Evolutionary conservation across 192 early-diverging fungal genomes (phyloP).

Genomic region (Gigaspora rosea): DNA sequence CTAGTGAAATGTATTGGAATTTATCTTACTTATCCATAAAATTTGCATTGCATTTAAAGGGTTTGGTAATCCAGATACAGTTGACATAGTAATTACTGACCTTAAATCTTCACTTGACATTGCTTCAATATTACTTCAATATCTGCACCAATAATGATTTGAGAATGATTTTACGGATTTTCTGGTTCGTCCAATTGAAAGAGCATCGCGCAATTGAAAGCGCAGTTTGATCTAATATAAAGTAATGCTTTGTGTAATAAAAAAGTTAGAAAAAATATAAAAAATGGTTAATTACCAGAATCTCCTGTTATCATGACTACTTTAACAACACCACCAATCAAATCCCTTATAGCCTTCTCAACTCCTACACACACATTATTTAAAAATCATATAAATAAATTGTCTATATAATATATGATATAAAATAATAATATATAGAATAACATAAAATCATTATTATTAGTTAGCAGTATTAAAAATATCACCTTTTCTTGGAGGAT

Average conservation of each 20-base stretch:
- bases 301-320: constrained; percentile 99
- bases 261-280: background rate
- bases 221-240: constrained; percentile 74
- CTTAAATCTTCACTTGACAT: constrained; percentile 68
- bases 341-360: too few relatives aligned
- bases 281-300: constrained; percentile 49
- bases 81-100: constrained; percentile 75
- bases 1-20: constrained; percentile 28
- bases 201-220: too few relatives aligned
- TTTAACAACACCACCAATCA: too few relatives aligned
- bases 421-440: too few relatives aligned
- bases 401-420: too few relatives aligned
- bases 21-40: constrained; percentile 48
- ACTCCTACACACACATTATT: constrained; percentile 15
- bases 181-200: too few relatives aligned
- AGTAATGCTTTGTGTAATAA: background rate
- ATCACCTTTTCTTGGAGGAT: constrained; percentile 81
- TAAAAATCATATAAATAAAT: background rate
- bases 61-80: constrained; percentile 82
- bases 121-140: too few relatives aligned
- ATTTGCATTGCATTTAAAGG: constrained; percentile 99
- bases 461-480: too few relatives aligned
- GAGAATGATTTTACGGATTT: constrained; percentile 45
- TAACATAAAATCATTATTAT: too few relatives aligned
- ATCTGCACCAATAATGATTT: constrained; percentile 71